Evolutionary conservation across 1,284 basidiomycete genomes (phyloP).

Genomic region (Apiotrichum veenhuisii): DNA sequence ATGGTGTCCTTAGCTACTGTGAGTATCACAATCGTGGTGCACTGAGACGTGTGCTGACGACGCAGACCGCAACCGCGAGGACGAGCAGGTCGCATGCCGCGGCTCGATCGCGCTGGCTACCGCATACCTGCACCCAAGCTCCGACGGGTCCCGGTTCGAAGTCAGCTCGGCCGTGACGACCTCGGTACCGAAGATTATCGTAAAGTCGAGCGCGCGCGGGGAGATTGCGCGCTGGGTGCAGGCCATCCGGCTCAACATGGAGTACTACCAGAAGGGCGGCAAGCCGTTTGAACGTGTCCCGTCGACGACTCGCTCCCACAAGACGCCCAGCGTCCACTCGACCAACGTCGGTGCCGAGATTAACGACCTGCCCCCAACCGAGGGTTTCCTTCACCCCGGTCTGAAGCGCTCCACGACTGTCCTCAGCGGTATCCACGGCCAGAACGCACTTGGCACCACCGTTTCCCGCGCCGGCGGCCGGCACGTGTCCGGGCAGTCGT

Average conservation of each 20-base stretch:
- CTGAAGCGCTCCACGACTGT: constrained; percentile 50
- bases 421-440: constrained; percentile 43
- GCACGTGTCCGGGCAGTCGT: neutral
- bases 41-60: neutral
- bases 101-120: constrained; percentile 86
- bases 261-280: constrained; percentile 54
- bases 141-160: constrained; percentile 66
- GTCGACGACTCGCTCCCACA: neutral
- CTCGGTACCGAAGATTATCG: constrained; percentile 66
- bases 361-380: constrained; percentile 29
- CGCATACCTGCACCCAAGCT: constrained; percentile 60
- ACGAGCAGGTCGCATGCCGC: constrained; percentile 79
- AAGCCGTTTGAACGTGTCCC: neutral
- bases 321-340: constrained; percentile 19
- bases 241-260: constrained; percentile 68
- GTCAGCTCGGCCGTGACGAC: constrained; percentile 59
- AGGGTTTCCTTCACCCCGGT: constrained; percentile 40
- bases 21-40: constrained; percentile 1
- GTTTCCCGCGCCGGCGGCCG: neutral
- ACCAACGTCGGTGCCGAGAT: constrained; percentile 29
- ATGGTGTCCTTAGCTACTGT: constrained; percentile 73
- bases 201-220: constrained; percentile 84
- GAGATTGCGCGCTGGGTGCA: constrained; percentile 86
- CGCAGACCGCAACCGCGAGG: constrained; percentile 78
- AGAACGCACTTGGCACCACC: neutral